Base-by-base conservation (phyloP, 176 grass and related monocot species). In the Pontederia crassipes region DNA sequence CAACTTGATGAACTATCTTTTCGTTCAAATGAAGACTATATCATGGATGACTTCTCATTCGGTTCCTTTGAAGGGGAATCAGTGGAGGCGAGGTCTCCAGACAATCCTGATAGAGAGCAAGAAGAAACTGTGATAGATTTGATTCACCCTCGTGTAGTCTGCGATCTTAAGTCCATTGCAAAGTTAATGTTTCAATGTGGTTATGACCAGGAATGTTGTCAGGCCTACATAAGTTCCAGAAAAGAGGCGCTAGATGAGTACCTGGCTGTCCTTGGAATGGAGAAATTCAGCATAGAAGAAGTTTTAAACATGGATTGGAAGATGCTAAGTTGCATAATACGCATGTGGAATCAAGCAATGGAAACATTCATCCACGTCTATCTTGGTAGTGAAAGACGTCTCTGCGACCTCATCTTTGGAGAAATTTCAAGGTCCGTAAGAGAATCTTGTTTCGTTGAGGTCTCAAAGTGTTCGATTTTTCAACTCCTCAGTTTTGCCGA, bases 1-100 rank as follows among this genome's bases (percentile, higher is more conserved):
- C 79, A 75, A 48, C 84, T 76, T 64, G 93, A 80, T 28, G 26
- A 56, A 65, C 55, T 87, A 45, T 85, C 87, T 16, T 85, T 88
- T 61, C 77, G 57, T 53, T 92, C 87, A 67, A 82, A 67, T 46
- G 93, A 91, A 62, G 59, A 74, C 20, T 81, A 78, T 46, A 88
- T 60, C 24, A 47, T 69, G 9, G 79, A 85, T 68, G 85, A 83
- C 45, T 79, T 82, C 57, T 97, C 87, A 51, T 76, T 74, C 32
- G 88, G 85, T 70, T 97, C 93, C 49, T 97, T 88, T 62, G 86
- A 46, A 11, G 87, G 88, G 61, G 87, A 97, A 78, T 78, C 82
- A 59, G 73, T 79, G 28, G 87, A 83, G 35, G 76, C 50, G 5
- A 85, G 52, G 66, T 63, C 75, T 29, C 81, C 81, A 56, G 67